Percentiles rank a stretch among this genome's conserved stretches.
Conservation (phyloP, 2,329 filamentous ascomycete genomes). For the Talaromyces verruculosus region DNA sequence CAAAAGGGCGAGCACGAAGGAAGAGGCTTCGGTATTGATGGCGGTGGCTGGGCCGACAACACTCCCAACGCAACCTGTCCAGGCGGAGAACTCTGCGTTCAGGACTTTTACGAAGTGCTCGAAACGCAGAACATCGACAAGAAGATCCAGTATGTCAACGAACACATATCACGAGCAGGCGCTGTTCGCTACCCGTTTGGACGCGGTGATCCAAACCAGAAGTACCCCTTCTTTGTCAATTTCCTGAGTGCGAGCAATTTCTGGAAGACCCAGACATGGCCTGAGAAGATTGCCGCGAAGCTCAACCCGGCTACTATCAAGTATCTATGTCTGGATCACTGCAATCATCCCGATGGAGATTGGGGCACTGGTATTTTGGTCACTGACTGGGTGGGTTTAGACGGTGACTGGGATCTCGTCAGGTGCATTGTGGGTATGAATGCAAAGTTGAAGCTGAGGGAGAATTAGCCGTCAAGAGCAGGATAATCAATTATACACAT, state of each 20-base stretch:
- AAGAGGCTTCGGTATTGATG: constrained; percentile 59
- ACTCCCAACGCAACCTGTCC: constrained; percentile 70
- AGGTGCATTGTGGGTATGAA: constrained; percentile 91
- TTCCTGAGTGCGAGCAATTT: constrained; percentile 92
- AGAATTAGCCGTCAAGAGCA: not conserved
- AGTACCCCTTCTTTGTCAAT: constrained; percentile 77
- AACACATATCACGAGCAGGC: constrained; percentile 73
- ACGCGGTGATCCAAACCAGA: constrained; percentile 46
- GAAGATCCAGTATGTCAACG: constrained; percentile 73
- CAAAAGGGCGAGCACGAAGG: constrained; percentile 49
- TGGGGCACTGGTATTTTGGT: constrained; percentile 85
- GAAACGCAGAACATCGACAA: constrained; percentile 72
- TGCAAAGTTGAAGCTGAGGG: constrained; percentile 53
- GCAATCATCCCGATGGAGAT: constrained; percentile 57
- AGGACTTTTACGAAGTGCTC: constrained; percentile 91
- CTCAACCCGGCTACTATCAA: constrained; percentile 74
- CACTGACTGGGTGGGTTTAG: constrained; percentile 86
- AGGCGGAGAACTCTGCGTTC: constrained; percentile 75
- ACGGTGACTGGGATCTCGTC: constrained; percentile 88
- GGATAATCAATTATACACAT: not conserved
- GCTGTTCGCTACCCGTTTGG: constrained; percentile 48
- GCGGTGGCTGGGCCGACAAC: constrained; percentile 79
- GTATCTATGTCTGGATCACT: constrained; percentile 58
- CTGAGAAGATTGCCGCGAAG: constrained; percentile 82
- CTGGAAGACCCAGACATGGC: constrained; percentile 90